Conservation (phyloP, 1,284 basidiomycete species). For the Fistulinella cinereoalba region DNA sequence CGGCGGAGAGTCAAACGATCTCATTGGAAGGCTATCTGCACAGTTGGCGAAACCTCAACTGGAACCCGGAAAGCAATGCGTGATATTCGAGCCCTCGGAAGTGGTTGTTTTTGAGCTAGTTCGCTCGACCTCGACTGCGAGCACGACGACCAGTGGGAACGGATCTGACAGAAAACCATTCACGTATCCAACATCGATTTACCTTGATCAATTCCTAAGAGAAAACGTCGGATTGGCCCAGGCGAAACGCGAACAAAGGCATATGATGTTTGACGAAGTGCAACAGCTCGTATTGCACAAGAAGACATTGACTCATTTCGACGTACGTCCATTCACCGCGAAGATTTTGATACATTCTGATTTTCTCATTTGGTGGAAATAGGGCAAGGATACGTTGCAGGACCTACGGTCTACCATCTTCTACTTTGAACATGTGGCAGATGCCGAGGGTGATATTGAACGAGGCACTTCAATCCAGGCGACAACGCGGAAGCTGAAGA, state of each 20-base stretch:
- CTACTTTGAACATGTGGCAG: constrained; percentile 68
- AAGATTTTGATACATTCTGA: background rate
- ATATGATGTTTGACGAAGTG: constrained; percentile 48
- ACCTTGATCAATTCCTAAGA: constrained; percentile 66
- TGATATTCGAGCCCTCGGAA: constrained; percentile 60
- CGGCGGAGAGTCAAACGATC: constrained; percentile 46
- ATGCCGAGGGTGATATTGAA: constrained; percentile 43
- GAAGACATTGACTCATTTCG: constrained; percentile 46
- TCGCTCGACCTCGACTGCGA: constrained; percentile 10
- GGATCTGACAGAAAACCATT: constrained; percentile 47
- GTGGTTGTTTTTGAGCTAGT: constrained; percentile 60
- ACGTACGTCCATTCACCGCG: constrained; percentile 44
- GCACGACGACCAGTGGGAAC: constrained; percentile 11
- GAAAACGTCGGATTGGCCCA: constrained; percentile 53
- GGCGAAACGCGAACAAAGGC: constrained; percentile 44
- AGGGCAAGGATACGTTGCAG: constrained; percentile 61
- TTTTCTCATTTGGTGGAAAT: constrained; percentile 4
- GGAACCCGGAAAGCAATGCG: constrained; percentile 39
- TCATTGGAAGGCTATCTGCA: constrained; percentile 55
- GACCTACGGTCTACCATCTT: constrained; percentile 58
- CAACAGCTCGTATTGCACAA: constrained; percentile 45
- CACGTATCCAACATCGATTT: constrained; percentile 59
- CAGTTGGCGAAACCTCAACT: constrained; percentile 39
- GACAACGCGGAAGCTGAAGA: constrained; percentile 48
- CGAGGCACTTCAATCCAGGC: constrained; percentile 45